These are phyloP conservation scores for Microstegium vimineum DNA, from an alignment of 176 grass and related monocot species.

Conservation along the genomic window DNA sequence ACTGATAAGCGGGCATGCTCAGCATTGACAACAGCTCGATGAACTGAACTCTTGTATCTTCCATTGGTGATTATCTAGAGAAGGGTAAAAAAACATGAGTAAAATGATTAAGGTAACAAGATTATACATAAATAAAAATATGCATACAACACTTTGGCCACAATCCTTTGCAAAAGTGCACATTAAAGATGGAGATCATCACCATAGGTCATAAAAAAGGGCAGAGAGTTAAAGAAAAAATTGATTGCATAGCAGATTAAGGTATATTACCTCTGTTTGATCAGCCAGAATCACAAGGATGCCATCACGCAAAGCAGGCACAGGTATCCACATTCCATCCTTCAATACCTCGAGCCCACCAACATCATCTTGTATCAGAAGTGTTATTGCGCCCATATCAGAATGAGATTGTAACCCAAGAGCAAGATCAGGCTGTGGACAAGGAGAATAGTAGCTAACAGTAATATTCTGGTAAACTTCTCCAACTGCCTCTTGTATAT, in stretches of 20 bases:
- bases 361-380: conserved; percentile 98
- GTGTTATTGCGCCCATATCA: conserved; percentile 89
- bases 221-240: background rate
- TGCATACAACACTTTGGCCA: background rate
- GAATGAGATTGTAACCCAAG: conserved; percentile 96
- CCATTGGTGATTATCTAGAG: conserved; percentile 87
- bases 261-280: conserved; percentile 70
- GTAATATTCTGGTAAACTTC: conserved; percentile 95
- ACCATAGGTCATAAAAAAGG: background rate
- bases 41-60: conserved; percentile 67
- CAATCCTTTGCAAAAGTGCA: background rate
- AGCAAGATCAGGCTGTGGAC: conserved; percentile 84
- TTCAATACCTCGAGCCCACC: conserved; percentile 83
- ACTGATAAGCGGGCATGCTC: conserved; percentile 69
- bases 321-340: conserved; percentile 75
- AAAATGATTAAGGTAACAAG: background rate
- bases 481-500: conserved; percentile 79
- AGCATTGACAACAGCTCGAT: conserved; percentile 75
- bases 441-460: conserved; percentile 93
- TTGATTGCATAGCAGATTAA: conserved; percentile 8
- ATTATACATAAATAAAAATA: background rate
- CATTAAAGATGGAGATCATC: background rate
- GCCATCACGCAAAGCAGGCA: conserved; percentile 47
- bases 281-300: conserved; percentile 88
- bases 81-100: conserved; percentile 7